Base-by-base conservation (phyloP, 2,329 filamentous ascomycete genomes). In the Microcyclospora tardicrescens region DNA sequence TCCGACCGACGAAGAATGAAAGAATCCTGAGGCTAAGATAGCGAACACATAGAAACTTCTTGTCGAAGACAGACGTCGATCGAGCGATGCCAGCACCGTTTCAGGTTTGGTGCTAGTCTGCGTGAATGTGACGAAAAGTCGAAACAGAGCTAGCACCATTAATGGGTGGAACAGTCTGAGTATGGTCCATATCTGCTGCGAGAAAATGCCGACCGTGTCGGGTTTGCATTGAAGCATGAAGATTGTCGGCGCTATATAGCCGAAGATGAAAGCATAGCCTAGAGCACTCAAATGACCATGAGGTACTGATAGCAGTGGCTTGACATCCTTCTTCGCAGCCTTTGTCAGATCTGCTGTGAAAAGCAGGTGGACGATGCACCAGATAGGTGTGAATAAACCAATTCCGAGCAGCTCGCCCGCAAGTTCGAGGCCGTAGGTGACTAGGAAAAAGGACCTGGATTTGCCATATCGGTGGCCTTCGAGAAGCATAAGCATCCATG, bases 391-490 rank as follows among this genome's bases (percentile, higher is more conserved):
- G 31, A 47, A 45, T 2, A 44, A 16, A 2, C 48, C 48, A 15
- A 50, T 50, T 6, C 48, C 48, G 4, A 50, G 29, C 2, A 49
- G 32, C 33, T 50, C 48, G 28, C 48, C 46, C 43, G 47, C 42
- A 12, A 50, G 13, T 12, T 49, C 48, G 12, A 43, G 28, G 11
- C 43, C 38, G 36, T 49, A 50, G 2, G 48, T 50, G 14, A 33
- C 36, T 5, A 42, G 28, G 28, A 45, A 44, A 2, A 43, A 36
- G 3, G 35, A 33, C 8, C 41, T 38, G n/a, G 36, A 28, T 10
- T 36, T 36, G 6, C 36, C 37, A 5, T 34, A 36, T 12, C 43
- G 40, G 28, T 50, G 43, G 12, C 43, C 43, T 37, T 50, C 48
- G 13, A 39, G 16, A 6, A 50, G 44, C 43, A 49, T 48, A 5